A percentile compares a stretch with the other conserved stretches of the same genome.
Conservation (phyloP, 2,329 filamentous ascomycete species). For the Mariannaea elegans region DNA sequence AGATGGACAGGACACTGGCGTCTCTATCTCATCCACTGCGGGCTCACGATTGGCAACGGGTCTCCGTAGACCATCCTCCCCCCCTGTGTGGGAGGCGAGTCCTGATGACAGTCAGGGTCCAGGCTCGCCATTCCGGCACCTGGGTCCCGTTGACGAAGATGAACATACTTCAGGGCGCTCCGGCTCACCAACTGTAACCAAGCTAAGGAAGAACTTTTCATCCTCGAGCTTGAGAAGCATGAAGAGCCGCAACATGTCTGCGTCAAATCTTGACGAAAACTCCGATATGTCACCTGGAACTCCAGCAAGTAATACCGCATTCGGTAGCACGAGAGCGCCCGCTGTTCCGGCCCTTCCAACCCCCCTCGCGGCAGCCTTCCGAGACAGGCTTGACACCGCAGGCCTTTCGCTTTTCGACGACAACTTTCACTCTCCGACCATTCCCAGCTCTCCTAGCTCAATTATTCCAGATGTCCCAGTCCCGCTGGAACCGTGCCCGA, state of each 20-base stretch:
- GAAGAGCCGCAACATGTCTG: constrained; percentile 77
- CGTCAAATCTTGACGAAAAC: constrained; percentile 67
- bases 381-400: constrained; percentile 64
- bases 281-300: constrained; percentile 78
- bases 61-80: constrained; percentile 34
- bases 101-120: constrained; percentile 37
- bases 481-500: constrained; percentile 89
- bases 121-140: constrained; percentile 45
- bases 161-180: constrained; percentile 53
- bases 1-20: constrained; percentile 17
- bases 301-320: constrained; percentile 71
- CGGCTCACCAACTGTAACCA: constrained; percentile 61
- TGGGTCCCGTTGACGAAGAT: constrained; percentile 47
- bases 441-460: constrained; percentile 71
- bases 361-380: constrained; percentile 70
- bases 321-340: constrained; percentile 62
- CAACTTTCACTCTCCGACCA: constrained; percentile 75
- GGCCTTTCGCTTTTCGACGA: constrained; percentile 85
- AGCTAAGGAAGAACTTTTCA: constrained; percentile 72
- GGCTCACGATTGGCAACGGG: constrained; percentile 20
- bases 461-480: constrained; percentile 73
- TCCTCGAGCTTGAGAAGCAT: constrained; percentile 76
- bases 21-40: constrained; percentile 5
- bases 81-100: constrained; percentile 40
- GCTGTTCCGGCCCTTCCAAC: constrained; percentile 71